Conservation (phyloP, 2,329 filamentous ascomycete species). For the Nemania bipapillata region DNA sequence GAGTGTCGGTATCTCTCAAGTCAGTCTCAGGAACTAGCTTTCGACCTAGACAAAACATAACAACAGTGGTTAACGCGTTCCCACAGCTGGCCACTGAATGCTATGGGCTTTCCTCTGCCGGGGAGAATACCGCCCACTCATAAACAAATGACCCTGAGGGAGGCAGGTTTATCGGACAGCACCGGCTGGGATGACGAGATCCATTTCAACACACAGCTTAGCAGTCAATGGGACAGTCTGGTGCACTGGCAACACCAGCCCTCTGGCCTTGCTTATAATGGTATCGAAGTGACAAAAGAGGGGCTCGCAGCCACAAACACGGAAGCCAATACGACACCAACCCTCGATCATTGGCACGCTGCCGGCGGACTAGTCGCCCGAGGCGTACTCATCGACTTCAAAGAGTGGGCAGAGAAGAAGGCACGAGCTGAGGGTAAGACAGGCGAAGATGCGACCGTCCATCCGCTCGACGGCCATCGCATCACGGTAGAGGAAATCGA, state of each 20-base stretch:
- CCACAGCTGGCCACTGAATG: slow-evolving; percentile 58
- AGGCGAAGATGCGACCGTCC: slow-evolving; percentile 57
- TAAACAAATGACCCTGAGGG: slow-evolving; percentile 52
- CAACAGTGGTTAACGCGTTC: background rate
- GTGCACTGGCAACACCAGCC: slow-evolving; percentile 60
- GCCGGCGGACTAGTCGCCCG: slow-evolving; percentile 64
- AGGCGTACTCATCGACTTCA: slow-evolving; percentile 67
- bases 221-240: slow-evolving; percentile 67
- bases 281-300: slow-evolving; percentile 54
- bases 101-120: slow-evolving; percentile 52
- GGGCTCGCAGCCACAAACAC: slow-evolving; percentile 49
- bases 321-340: slow-evolving; percentile 52
- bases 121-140: slow-evolving; percentile 54
- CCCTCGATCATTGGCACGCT: slow-evolving; percentile 63
- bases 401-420: slow-evolving; percentile 51
- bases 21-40: slow-evolving; percentile 43
- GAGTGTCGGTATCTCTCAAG: slow-evolving; percentile 65
- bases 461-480: slow-evolving; percentile 63
- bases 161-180: slow-evolving; percentile 45
- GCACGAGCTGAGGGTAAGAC: slow-evolving; percentile 60
- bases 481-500: slow-evolving; percentile 67
- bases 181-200: slow-evolving; percentile 62
- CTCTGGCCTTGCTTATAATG: slow-evolving; percentile 62
- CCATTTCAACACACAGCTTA: slow-evolving; percentile 66
- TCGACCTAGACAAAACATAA: background rate